These are phyloP conservation scores for Cladorrhinum samala DNA, from an alignment of 495 filamentous ascomycete species.

Conservation along the genomic window DNA sequence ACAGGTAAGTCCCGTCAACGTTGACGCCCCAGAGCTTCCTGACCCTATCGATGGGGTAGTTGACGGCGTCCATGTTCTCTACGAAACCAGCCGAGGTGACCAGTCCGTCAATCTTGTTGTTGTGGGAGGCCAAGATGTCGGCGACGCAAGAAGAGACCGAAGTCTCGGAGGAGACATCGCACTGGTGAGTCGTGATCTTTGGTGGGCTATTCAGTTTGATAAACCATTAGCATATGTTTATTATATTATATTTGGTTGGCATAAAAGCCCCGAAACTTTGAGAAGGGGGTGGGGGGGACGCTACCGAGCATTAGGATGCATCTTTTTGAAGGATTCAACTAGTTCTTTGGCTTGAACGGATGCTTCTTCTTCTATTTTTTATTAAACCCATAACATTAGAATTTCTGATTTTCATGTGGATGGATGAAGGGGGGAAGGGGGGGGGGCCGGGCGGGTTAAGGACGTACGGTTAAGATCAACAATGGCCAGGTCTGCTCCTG, in stretches of 20 bases:
- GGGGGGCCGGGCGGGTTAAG: too few relatives aligned
- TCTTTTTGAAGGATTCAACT: slow-evolving; percentile 63
- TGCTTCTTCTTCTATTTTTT: slow-evolving; percentile 69
- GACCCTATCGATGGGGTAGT: slow-evolving; percentile 81
- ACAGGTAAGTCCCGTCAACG: slow-evolving; percentile 89
- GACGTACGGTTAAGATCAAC: slow-evolving; percentile 85
- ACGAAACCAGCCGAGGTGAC: slow-evolving; percentile 95
- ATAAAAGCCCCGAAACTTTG: too few relatives aligned
- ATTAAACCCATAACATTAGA: neutral
- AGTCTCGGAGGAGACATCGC: slow-evolving; percentile 72
- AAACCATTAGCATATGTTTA: too few relatives aligned
- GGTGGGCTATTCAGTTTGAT: slow-evolving; percentile 52
- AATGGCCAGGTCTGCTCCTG: slow-evolving; percentile 83
- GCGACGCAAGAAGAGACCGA: slow-evolving; percentile 67
- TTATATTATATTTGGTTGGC: too few relatives aligned
- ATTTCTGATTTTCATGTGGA: neutral
- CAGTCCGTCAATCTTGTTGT: slow-evolving; percentile 72
- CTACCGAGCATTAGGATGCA: slow-evolving; percentile 58
- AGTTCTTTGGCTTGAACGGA: slow-evolving; percentile 64
- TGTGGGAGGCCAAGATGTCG: slow-evolving; percentile 63
- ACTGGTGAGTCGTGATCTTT: slow-evolving; percentile 81
- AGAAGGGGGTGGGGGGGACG: neutral
- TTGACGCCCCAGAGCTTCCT: slow-evolving; percentile 92
- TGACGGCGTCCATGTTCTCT: slow-evolving; percentile 87
- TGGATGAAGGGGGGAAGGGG: too few relatives aligned